Conservation (phyloP, 108 stramenopile genomes). For the Fistulifera pelliculosa region DNA sequence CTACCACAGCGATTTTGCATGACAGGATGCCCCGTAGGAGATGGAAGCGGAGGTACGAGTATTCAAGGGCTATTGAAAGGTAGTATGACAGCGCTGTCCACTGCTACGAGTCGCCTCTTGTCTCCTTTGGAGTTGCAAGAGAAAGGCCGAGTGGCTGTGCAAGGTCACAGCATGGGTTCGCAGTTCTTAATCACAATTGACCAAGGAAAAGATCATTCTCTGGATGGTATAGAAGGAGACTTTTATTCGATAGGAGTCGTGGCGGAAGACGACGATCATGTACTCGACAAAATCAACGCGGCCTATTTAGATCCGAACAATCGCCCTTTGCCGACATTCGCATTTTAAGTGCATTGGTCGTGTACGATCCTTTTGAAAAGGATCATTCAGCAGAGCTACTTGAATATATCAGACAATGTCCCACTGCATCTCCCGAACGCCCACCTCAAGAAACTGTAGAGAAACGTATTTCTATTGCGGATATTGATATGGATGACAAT, state of each 20-base stretch:
- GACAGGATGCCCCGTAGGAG: conserved; percentile 87
- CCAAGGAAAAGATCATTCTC: conserved; percentile 46
- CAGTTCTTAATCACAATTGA: conserved; percentile 91
- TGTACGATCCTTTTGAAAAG: conserved; percentile 94
- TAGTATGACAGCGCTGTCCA: conserved; percentile 9
- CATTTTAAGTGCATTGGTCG: conserved; percentile 78
- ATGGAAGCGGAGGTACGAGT: conserved; percentile 89
- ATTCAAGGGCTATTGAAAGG: conserved; percentile 53
- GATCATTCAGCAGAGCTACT: conserved; percentile 10
- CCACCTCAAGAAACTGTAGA: conserved; percentile 81
- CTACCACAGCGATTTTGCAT: conserved; percentile 65
- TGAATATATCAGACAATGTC: neutral
- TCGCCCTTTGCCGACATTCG: conserved; percentile 95
- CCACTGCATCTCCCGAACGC: conserved; percentile 55
- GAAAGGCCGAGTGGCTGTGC: conserved; percentile 59
- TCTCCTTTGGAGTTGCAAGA: conserved; percentile 19
- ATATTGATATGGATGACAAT: conserved; percentile 44
- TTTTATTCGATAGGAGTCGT: conserved; percentile 83
- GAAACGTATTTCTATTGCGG: conserved; percentile 49
- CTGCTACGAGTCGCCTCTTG: neutral
- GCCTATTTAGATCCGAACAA: conserved; percentile 87
- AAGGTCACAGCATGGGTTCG: conserved; percentile 73
- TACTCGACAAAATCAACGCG: conserved; percentile 75
- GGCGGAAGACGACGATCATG: conserved; percentile 81
- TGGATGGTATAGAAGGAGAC: conserved; percentile 33